phyloP scores from a whole-genome alignment of 129 eudicot species.

The Centrapalus pauciflorus region DNA sequence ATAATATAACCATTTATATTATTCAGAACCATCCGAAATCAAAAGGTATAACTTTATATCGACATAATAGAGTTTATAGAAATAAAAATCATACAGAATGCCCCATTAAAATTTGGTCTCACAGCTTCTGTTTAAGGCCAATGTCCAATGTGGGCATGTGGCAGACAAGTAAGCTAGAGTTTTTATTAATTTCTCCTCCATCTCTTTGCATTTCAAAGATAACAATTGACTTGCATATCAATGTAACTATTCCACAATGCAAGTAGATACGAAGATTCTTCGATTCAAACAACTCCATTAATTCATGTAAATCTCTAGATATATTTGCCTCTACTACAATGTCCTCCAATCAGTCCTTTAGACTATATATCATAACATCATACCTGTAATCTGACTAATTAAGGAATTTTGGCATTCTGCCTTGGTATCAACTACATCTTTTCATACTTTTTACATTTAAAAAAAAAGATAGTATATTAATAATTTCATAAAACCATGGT shows the following conservation, averaged over 20 bases:
- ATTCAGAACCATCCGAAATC: neutral
- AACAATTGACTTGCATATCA: neutral
- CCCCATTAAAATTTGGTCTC: neutral
- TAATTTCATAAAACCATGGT: too few species aligned
- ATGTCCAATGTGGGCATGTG: neutral
- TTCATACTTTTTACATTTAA: too few species aligned
- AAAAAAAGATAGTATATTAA: too few species aligned
- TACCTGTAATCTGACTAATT: neutral
- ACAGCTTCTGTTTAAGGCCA: neutral
- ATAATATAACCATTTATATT: neutral
- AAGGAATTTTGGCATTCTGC: neutral
- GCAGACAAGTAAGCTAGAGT: neutral
- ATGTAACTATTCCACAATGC: neutral
- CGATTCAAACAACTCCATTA: neutral
- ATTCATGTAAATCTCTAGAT: neutral
- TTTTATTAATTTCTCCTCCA: neutral
- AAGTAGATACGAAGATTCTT: neutral
- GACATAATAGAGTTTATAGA: neutral
- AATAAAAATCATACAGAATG: neutral
- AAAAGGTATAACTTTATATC: neutral
- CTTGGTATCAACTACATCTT: too few species aligned
- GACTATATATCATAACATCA: neutral
- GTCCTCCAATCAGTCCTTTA: neutral
- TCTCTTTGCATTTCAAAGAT: neutral
- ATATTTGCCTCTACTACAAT: neutral